phyloP scores from a whole-genome alignment of 352 stramenopile species.

The Plasmopara viticola region DNA sequence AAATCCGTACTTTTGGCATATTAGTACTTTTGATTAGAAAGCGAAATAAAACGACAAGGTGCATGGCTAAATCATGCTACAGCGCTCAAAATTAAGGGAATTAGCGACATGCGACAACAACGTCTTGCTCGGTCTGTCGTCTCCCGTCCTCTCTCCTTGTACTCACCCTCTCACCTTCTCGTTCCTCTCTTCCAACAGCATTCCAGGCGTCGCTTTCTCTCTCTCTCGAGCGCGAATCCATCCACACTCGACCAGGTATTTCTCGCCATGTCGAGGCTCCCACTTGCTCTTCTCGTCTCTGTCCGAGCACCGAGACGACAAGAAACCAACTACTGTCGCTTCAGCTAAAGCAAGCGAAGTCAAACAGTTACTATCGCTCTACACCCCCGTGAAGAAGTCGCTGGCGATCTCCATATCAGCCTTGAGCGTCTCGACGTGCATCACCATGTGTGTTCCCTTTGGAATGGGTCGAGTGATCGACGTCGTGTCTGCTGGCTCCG shows the following conservation, averaged over 20 bases:
- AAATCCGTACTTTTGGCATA: no score
- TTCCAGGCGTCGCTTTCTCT: constrained; percentile 10
- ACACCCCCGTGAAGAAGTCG: constrained; percentile 64
- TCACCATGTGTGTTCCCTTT: constrained; percentile 74
- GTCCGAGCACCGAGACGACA: constrained; percentile 11
- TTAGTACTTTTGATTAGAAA: no score
- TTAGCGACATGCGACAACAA: constrained; percentile 16
- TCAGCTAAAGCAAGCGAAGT: constrained; percentile 24
- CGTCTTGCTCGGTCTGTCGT: constrained; percentile 23
- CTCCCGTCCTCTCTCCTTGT: neutral
- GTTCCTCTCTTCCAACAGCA: constrained; percentile 6
- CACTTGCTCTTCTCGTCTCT: constrained; percentile 24
- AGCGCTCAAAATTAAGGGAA: neutral
- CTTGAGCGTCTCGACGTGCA: constrained; percentile 57
- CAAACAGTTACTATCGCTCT: constrained; percentile 43
- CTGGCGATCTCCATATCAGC: constrained; percentile 55
- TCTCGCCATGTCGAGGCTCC: constrained; percentile 2
- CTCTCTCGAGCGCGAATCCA: constrained; percentile 2
- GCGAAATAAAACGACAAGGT: no score
- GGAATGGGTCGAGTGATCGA: constrained; percentile 83
- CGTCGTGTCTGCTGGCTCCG: constrained; percentile 43
- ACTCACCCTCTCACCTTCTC: neutral
- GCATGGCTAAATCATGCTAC: no score
- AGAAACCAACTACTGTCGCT: constrained; percentile 2
- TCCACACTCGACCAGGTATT: constrained; percentile 1